These are phyloP conservation scores for Alternaria brassicae DNA, from an alignment of 2,329 filamentous ascomycete genomes.

Conservation along the genomic window DNA sequence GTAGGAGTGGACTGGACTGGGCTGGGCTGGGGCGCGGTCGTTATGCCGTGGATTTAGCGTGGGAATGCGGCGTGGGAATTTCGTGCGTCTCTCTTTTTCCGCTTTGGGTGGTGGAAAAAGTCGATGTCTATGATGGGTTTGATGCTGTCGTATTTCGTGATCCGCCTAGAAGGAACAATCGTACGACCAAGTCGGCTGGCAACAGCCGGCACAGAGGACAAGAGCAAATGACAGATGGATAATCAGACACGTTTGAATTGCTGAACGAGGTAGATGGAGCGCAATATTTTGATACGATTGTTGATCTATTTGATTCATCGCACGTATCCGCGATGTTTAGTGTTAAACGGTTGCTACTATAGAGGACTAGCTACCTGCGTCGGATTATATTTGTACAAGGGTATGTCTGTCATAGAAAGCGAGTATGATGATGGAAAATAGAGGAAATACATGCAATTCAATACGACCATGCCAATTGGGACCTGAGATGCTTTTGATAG, in stretches of 20 bases:
- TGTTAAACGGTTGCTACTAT: neutral
- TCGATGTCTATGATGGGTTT: neutral
- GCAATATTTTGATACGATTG: neutral
- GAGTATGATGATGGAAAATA: constrained; percentile 1
- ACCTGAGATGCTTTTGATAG: constrained; percentile 5
- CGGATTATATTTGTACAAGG: constrained; percentile 25
- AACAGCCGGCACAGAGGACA: neutral
- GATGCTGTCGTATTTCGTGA: neutral
- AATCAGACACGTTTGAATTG: neutral
- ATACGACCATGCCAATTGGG: neutral
- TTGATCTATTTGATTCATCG: constrained; percentile 5
- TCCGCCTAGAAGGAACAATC: neutral
- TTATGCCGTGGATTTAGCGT: neutral
- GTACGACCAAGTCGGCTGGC: neutral
- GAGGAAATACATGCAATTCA: constrained; percentile 6
- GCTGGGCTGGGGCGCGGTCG: neutral
- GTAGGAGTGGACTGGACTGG: neutral
- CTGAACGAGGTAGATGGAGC: neutral
- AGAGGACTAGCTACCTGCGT: constrained; percentile 1
- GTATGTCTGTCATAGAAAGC: constrained; percentile 7
- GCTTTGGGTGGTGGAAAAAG: neutral
- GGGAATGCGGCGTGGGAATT: neutral
- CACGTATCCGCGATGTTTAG: neutral
- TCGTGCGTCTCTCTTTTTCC: neutral
- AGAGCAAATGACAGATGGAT: neutral